phyloP scores from a whole-genome alignment of 768 basidiomycete genomes.

The Tricholoma matsutake region DNA sequence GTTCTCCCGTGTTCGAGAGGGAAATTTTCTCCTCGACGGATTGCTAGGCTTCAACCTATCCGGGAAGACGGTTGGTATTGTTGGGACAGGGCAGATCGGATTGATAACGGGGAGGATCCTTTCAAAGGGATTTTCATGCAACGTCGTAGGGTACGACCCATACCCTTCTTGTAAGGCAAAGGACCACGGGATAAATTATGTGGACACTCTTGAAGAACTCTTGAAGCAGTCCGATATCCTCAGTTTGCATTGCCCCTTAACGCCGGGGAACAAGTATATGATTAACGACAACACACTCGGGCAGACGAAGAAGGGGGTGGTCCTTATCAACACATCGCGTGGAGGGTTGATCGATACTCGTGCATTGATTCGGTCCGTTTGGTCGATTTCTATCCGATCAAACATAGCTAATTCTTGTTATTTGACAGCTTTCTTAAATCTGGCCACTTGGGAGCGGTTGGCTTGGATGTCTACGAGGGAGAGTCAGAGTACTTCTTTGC shows the following conservation, averaged over 20 bases:
- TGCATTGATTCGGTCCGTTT: slow-evolving; percentile 36
- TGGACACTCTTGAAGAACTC: slow-evolving; percentile 34
- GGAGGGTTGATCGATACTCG: slow-evolving; percentile 41
- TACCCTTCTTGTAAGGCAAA: slow-evolving; percentile 31
- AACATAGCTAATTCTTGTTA: background rate
- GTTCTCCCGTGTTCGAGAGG: slow-evolving; percentile 42
- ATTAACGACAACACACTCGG: slow-evolving; percentile 37
- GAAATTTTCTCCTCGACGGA: slow-evolving; percentile 44
- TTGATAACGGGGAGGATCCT: slow-evolving; percentile 40
- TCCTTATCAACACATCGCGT: slow-evolving; percentile 42
- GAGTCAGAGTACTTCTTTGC: slow-evolving; percentile 42
- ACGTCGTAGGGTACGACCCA: slow-evolving; percentile 40
- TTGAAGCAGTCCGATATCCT: slow-evolving; percentile 37
- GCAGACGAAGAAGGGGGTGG: slow-evolving; percentile 37
- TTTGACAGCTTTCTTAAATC: slow-evolving; percentile 32
- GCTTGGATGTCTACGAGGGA: slow-evolving; percentile 41
- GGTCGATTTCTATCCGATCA: background rate
- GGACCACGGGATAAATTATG: slow-evolving; percentile 37
- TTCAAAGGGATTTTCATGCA: slow-evolving; percentile 36
- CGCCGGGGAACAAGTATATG: slow-evolving; percentile 35
- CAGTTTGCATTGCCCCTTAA: slow-evolving; percentile 41
- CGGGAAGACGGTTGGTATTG: slow-evolving; percentile 41
- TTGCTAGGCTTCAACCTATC: slow-evolving; percentile 39
- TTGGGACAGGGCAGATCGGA: slow-evolving; percentile 44
- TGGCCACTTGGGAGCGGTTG: slow-evolving; percentile 40